These are phyloP conservation scores for Effrenium voratum DNA, from an alignment of 73 alveolate species.

Conservation along the genomic window DNA sequence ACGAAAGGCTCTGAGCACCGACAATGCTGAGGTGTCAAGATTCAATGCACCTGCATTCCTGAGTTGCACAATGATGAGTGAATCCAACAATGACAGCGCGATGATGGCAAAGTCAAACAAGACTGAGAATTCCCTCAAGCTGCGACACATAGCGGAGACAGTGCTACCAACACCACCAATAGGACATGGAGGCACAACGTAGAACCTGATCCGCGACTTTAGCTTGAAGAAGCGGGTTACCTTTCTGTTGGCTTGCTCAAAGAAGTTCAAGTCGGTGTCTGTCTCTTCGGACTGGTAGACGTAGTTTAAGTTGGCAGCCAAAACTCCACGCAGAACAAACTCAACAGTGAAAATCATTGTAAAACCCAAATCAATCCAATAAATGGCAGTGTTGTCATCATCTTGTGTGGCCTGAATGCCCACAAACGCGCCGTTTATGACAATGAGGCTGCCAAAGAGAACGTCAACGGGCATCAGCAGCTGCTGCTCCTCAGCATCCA, in stretches of 20 bases:
- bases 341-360: slow-evolving; percentile 59
- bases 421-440: slow-evolving; percentile 71
- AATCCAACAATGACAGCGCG: slow-evolving; percentile 47
- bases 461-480: slow-evolving; percentile 78
- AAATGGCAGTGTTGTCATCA: slow-evolving; percentile 31
- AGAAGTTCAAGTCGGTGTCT: slow-evolving; percentile 61
- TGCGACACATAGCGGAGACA: slow-evolving; percentile 25
- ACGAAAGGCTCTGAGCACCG: slow-evolving; percentile 79
- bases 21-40: slow-evolving; percentile 72
- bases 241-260: slow-evolving; percentile 79
- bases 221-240: slow-evolving; percentile 30
- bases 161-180: slow-evolving; percentile 56
- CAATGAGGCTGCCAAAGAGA: slow-evolving; percentile 66
- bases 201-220: slow-evolving; percentile 43
- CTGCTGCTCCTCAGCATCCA: slow-evolving; percentile 72
- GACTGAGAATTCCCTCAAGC: slow-evolving; percentile 60
- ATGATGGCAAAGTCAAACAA: slow-evolving; percentile 51
- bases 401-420: slow-evolving; percentile 72
- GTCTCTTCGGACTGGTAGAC: slow-evolving; percentile 61
- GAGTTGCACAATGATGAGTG: slow-evolving; percentile 66
- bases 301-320: slow-evolving; percentile 32
- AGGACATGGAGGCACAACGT: slow-evolving; percentile 80
- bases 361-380: slow-evolving; percentile 72
- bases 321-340: slow-evolving; percentile 50
- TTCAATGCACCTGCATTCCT: slow-evolving; percentile 70